phyloP scores from a whole-genome alignment of 495 filamentous ascomycete species.

The Staphylotrichum tortipilum region DNA sequence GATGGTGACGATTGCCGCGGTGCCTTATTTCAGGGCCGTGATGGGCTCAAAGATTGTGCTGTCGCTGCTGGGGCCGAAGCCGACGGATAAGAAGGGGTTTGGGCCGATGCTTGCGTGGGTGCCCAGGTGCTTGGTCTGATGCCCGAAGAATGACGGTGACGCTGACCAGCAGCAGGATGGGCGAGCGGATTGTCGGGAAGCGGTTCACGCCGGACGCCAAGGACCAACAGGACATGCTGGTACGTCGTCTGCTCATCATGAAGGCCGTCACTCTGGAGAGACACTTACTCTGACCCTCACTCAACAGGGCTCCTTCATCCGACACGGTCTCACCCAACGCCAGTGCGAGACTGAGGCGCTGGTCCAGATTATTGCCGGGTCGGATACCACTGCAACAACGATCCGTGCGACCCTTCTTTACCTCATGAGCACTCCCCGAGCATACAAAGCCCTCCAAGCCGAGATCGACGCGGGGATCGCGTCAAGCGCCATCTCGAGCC shows the following conservation, averaged over 20 bases:
- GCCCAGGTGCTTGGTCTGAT: no score
- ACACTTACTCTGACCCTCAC: neutral
- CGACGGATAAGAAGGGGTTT: constrained; percentile 39
- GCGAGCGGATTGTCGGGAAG: constrained; percentile 16
- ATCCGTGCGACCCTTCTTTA: constrained; percentile 48
- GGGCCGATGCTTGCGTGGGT: constrained; percentile 26
- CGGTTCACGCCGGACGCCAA: constrained; percentile 27
- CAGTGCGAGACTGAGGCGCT: constrained; percentile 32
- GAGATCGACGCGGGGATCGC: constrained; percentile 46
- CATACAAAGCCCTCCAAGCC: constrained; percentile 45
- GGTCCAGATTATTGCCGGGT: constrained; percentile 47
- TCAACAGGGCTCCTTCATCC: constrained; percentile 25
- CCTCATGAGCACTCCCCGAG: constrained; percentile 36
- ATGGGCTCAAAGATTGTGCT: constrained; percentile 37
- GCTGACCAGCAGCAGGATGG: no score
- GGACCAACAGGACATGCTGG: constrained; percentile 32
- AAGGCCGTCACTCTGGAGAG: neutral
- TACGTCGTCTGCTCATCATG: constrained; percentile 14
- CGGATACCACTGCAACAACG: constrained; percentile 55
- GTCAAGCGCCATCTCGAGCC: constrained; percentile 27
- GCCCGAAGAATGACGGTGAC: no score
- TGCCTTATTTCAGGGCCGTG: constrained; percentile 32
- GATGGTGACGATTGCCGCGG: constrained; percentile 15
- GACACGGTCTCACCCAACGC: constrained; percentile 21
- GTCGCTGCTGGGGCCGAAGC: constrained; percentile 48